phyloP scores from a whole-genome alignment of 179 eudicot genomes.

The Spergularia azorica region DNA sequence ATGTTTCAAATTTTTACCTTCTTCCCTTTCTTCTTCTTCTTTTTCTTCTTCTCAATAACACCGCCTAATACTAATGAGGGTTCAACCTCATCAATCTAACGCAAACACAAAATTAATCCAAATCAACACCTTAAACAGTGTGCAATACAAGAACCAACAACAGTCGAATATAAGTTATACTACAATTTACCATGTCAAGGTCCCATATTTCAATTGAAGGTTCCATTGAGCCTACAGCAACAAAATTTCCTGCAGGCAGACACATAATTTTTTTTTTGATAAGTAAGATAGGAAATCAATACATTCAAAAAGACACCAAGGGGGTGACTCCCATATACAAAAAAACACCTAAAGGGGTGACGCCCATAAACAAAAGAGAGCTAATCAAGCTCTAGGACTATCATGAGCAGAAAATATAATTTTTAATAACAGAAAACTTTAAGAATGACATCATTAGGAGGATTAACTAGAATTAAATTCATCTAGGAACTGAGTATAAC shows the following conservation, averaged over 20 bases:
- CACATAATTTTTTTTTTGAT: too few species aligned
- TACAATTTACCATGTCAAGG: slow-evolving; percentile 73
- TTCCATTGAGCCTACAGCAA: slow-evolving; percentile 96
- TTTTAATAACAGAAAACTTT: not conserved
- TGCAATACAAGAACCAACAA: not conserved
- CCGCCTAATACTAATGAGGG: slow-evolving; percentile 81
- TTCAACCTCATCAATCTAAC: slow-evolving; percentile 86
- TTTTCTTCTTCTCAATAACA: slow-evolving; percentile 62
- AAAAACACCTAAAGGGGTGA: too few species aligned
- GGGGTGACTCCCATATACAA: too few species aligned
- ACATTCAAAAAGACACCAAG: too few species aligned
- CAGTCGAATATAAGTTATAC: not conserved
- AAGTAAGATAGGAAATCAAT: too few species aligned
- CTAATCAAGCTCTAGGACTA: too few species aligned
- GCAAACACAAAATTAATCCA: not conserved
- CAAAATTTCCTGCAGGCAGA: slow-evolving; percentile 65
- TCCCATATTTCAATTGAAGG: slow-evolving; percentile 97
- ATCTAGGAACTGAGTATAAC: not conserved
- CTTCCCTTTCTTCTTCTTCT: slow-evolving; percentile 48
- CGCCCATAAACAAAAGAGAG: too few species aligned
- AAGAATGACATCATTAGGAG: not conserved
- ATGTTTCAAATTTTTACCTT: slow-evolving; percentile 49
- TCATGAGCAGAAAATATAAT: not conserved
- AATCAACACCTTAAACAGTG: not conserved
- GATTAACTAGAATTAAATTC: not conserved